Conservation (phyloP, 768 basidiomycete genomes). For the Collybia sordida region DNA sequence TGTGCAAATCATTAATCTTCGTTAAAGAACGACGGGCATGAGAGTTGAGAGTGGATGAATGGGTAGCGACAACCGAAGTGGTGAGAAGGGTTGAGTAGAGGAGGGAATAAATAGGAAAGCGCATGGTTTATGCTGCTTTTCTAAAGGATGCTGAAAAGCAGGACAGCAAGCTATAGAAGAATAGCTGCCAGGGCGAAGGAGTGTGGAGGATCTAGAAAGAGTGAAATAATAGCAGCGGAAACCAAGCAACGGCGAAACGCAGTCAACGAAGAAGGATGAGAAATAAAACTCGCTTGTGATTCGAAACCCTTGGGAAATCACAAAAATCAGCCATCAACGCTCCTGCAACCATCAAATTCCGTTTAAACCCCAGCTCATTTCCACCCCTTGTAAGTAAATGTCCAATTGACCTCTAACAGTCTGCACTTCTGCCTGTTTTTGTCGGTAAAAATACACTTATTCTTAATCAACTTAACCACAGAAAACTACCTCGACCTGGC, state of each 20-base stretch:
- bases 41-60: conserved; percentile 32
- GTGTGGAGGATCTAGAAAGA: conserved; percentile 10
- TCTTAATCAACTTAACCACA: too few relatives aligned
- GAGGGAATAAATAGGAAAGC: conserved; percentile 27
- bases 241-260: background rate
- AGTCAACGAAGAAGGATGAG: background rate
- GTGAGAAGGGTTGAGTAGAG: conserved; percentile 26
- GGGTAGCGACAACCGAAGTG: conserved; percentile 31
- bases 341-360: too few relatives aligned
- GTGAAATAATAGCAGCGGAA: background rate
- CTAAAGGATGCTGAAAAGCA: conserved; percentile 9
- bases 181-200: conserved; percentile 14
- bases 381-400: too few relatives aligned
- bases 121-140: conserved; percentile 21
- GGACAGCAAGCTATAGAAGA: conserved; percentile 9
- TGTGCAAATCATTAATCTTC: conserved; percentile 11
- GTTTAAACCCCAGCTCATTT: too few relatives aligned
- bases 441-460: too few relatives aligned
- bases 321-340: background rate
- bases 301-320: background rate
- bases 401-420: too few relatives aligned
- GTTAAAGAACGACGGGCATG: conserved; percentile 35
- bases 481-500: too few relatives aligned
- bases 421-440: too few relatives aligned
- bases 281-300: background rate